Conservation (phyloP, 2,329 filamentous ascomycete genomes). For the Stylonectria norvegica region DNA sequence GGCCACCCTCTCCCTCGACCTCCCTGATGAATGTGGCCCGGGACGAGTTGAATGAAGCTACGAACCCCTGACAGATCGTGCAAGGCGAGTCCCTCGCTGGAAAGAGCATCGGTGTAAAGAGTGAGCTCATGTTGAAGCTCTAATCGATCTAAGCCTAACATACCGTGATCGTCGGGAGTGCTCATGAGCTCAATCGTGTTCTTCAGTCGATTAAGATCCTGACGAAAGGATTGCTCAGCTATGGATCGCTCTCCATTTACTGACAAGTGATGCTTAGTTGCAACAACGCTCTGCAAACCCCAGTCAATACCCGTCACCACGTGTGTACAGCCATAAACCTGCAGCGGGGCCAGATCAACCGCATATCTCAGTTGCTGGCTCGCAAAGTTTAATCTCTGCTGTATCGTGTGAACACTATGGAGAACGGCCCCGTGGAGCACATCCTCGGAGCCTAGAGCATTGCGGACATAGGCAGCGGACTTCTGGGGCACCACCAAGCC, state of each 20-base stretch:
- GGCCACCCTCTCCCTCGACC: conserved; percentile 9
- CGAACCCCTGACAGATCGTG: neutral
- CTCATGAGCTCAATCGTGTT: neutral
- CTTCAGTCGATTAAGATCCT: conserved; percentile 4
- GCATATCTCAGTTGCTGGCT: neutral
- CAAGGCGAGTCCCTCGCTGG: conserved; percentile 1
- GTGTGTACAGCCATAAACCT: conserved; percentile 2
- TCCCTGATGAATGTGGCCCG: neutral
- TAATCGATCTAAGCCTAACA: neutral
- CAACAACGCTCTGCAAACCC: conserved; percentile 12
- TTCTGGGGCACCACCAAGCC: conserved; percentile 4
- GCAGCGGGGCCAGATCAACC: neutral
- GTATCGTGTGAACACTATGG: conserved; percentile 1
- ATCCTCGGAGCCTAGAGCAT: accelerated
- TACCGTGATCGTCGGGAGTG: too few species aligned
- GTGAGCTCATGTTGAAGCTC: conserved; percentile 7
- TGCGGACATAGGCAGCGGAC: conserved; percentile 8
- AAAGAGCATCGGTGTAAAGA: conserved; percentile 13
- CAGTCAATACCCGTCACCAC: conserved; percentile 13
- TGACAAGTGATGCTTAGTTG: neutral
- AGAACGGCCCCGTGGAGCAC: neutral
- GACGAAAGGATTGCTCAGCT: neutral
- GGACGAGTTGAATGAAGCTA: conserved; percentile 1
- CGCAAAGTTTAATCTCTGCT: neutral
- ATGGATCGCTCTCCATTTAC: neutral